These are phyloP conservation scores for Pythium scleroteichum DNA, from an alignment of 352 stramenopile species.

Conservation along the genomic window DNA sequence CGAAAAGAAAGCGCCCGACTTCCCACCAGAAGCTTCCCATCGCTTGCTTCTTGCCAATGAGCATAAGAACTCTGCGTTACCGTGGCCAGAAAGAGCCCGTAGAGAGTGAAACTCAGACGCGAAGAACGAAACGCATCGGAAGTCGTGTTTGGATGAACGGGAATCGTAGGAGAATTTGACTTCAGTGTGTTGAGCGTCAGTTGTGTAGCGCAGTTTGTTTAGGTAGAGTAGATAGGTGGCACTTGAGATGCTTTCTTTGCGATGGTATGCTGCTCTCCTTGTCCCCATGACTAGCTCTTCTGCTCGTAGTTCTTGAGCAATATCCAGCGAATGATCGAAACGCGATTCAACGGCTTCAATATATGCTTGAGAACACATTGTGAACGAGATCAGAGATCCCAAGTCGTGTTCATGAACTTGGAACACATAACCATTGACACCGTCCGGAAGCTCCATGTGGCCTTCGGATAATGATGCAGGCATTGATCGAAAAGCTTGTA, in stretches of 20 bases:
- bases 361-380: constrained; percentile 73
- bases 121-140: constrained; percentile 79
- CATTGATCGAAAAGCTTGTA: constrained; percentile 43
- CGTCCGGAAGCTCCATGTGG: constrained; percentile 69
- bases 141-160: constrained; percentile 50
- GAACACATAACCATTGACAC: constrained; percentile 79
- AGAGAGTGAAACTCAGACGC: constrained; percentile 83
- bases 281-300: constrained; percentile 28
- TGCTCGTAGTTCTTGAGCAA: constrained; percentile 45
- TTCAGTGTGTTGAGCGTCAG: constrained; percentile 73
- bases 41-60: constrained; percentile 76
- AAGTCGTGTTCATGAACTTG: constrained; percentile 82
- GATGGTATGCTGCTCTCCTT: constrained; percentile 8
- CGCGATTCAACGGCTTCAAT: constrained; percentile 66
- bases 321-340: constrained; percentile 53
- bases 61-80: constrained; percentile 81
- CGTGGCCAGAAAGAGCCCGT: constrained; percentile 57
- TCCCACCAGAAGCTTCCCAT: constrained; percentile 79
- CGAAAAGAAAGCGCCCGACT: constrained; percentile 86
- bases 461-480: constrained; percentile 52
- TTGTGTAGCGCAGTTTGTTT: constrained; percentile 57
- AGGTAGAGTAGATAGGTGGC: constrained; percentile 59
- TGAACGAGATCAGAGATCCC: constrained; percentile 81
- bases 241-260: constrained; percentile 28
- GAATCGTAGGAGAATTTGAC: constrained; percentile 76